Conservation (phyloP, 345 rosid genomes). For the Mangifera indica region DNA sequence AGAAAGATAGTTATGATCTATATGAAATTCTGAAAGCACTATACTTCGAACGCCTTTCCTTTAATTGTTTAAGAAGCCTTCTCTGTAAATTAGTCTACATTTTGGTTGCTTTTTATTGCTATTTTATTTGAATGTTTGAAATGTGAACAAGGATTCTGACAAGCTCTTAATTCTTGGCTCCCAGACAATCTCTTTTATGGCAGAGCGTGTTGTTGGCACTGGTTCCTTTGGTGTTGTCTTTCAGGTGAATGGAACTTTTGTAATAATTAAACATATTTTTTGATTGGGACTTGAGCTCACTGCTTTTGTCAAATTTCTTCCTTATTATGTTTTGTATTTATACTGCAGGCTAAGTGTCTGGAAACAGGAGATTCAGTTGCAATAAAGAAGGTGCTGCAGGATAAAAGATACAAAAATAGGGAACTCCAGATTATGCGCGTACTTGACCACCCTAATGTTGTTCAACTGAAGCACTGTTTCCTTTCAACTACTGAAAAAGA, state of each 20-base stretch:
- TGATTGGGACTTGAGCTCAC: neutral
- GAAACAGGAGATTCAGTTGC: constrained; percentile 85
- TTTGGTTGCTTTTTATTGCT: constrained; percentile 16
- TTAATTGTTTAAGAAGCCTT: too few species aligned
- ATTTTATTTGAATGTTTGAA: neutral
- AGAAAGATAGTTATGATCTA: too few species aligned
- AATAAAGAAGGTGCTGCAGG: constrained; percentile 90
- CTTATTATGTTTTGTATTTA: constrained; percentile 10
- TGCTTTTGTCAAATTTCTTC: constrained; percentile 3
- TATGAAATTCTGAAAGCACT: too few species aligned
- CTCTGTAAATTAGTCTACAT: neutral
- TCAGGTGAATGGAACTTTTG: constrained; percentile 48
- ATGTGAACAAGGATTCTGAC: constrained; percentile 1
- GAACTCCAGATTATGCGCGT: constrained; percentile 95
- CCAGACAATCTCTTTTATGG: constrained; percentile 75
- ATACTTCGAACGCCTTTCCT: too few species aligned
- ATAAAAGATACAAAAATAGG: constrained; percentile 95
- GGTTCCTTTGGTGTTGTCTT: constrained; percentile 95
- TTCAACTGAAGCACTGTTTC: constrained; percentile 85
- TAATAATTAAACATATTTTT: neutral
- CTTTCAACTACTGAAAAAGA: constrained; percentile 88
- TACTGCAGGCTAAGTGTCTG: constrained; percentile 71
- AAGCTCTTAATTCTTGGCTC: constrained; percentile 17
- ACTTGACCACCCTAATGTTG: constrained; percentile 82
- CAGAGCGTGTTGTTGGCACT: constrained; percentile 82